Conservation (phyloP, 2,329 filamentous ascomycete species). For the Neodidymelliopsis sp. region DNA sequence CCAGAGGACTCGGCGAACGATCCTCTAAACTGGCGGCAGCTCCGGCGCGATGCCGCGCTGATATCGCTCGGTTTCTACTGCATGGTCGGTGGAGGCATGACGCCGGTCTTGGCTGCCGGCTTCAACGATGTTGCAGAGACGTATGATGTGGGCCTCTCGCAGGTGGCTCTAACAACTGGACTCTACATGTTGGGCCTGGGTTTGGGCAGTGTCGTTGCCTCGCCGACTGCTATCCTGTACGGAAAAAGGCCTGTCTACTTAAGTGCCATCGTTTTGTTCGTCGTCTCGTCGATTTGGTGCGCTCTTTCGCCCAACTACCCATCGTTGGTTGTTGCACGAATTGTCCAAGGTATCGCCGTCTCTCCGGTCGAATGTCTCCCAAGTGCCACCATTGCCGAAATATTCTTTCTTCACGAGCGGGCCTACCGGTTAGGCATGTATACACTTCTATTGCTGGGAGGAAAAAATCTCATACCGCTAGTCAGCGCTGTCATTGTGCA, state of each 20-base stretch:
- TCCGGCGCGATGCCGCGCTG: slow-evolving; percentile 81
- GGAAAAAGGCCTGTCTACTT: slow-evolving; percentile 94
- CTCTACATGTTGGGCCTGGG: slow-evolving; percentile 95
- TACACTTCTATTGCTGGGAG: slow-evolving; percentile 84
- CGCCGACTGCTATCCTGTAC: slow-evolving; percentile 87
- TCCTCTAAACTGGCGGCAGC: slow-evolving; percentile 87
- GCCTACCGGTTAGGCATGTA: slow-evolving; percentile 95
- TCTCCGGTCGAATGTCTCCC: slow-evolving; percentile 92
- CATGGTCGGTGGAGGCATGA: slow-evolving; percentile 92
- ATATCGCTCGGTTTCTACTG: slow-evolving; percentile 89
- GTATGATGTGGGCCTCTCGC: slow-evolving; percentile 71
- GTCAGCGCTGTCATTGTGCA: slow-evolving; percentile 87
- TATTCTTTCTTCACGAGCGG: slow-evolving; percentile 93
- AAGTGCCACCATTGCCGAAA: slow-evolving; percentile 92
- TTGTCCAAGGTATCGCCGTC: slow-evolving; percentile 87
- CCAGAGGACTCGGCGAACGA: slow-evolving; percentile 91
- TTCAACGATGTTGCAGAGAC: slow-evolving; percentile 79
- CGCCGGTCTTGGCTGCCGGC: slow-evolving; percentile 85
- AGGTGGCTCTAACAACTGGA: slow-evolving; percentile 86
- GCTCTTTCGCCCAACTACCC: slow-evolving; percentile 81
- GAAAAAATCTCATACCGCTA: slow-evolving; percentile 89
- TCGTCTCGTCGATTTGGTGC: slow-evolving; percentile 81
- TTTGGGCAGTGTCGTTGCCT: slow-evolving; percentile 81
- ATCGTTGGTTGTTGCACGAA: slow-evolving; percentile 80
- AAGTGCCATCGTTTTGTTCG: slow-evolving; percentile 76